Percentiles rank a stretch among this genome's conserved stretches.
These are phyloP conservation scores for Auricularia auricula-judae DNA, from an alignment of 768 basidiomycete species.

Conservation along the genomic window DNA sequence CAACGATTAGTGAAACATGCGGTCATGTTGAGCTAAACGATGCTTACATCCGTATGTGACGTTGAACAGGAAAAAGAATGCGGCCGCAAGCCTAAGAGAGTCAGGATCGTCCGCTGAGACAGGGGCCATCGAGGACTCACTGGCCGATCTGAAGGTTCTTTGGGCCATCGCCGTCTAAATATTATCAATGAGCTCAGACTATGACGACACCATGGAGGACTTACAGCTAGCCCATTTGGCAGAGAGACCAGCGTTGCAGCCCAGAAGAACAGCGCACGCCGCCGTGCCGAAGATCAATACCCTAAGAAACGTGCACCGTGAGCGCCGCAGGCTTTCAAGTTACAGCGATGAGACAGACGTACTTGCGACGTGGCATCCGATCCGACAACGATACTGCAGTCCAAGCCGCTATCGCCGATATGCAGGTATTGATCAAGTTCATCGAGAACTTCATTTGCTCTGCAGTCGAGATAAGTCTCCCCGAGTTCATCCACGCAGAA, in stretches of 20 bases:
- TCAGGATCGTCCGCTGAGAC: background rate
- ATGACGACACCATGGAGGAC: background rate
- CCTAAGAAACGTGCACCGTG: background rate
- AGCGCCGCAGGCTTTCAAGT: background rate
- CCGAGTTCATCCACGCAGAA: background rate
- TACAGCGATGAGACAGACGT: background rate
- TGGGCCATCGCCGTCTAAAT: slow-evolving; percentile 1
- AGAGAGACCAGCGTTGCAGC: slow-evolving; percentile 14
- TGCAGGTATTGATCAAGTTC: slow-evolving; percentile 7
- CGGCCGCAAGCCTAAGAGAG: slow-evolving; percentile 6
- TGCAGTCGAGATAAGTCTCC: background rate
- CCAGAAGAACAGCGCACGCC: slow-evolving; percentile 13
- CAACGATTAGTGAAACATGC: background rate
- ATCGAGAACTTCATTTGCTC: slow-evolving; percentile 7
- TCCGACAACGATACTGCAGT: slow-evolving; percentile 10
- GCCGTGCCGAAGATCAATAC: slow-evolving; percentile 22
- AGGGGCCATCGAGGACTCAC: slow-evolving; percentile 7
- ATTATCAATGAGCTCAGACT: background rate
- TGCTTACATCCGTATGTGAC: slow-evolving; percentile 20
- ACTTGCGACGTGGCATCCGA: slow-evolving; percentile 17
- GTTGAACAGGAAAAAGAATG: slow-evolving; percentile 21
- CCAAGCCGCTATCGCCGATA: slow-evolving; percentile 1
- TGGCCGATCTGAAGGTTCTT: slow-evolving; percentile 10
- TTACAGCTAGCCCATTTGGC: slow-evolving; percentile 10
- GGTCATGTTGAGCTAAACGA: background rate